phyloP scores from a whole-genome alignment of 371 early-diverging fungal species.

The Rhizopus stolonifer region DNA sequence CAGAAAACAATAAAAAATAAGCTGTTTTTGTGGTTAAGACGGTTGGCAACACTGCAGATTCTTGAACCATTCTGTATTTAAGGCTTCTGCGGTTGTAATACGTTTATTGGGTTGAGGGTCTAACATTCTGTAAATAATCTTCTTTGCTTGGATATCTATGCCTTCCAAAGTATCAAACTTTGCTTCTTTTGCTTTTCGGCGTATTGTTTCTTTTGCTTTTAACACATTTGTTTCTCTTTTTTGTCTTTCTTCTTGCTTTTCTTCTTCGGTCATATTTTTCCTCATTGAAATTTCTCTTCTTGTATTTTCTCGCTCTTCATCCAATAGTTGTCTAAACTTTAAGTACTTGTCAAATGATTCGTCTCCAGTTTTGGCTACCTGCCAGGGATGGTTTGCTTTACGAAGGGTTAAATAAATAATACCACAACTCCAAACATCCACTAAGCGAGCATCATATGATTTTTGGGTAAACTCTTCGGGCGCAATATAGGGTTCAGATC shows the following conservation, averaged over 20 bases:
- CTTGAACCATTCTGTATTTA: constrained; percentile 59
- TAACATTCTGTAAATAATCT: constrained; percentile 57
- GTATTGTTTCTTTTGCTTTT: constrained; percentile 39
- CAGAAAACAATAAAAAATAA: too few relatives aligned
- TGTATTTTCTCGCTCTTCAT: constrained; percentile 39
- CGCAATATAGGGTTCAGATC: constrained; percentile 58
- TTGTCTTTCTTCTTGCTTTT: constrained; percentile 14
- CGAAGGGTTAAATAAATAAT: constrained; percentile 48
- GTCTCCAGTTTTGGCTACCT: constrained; percentile 38
- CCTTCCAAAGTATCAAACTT: constrained; percentile 46
- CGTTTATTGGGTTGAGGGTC: constrained; percentile 63
- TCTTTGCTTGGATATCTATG: constrained; percentile 44
- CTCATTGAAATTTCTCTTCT: constrained; percentile 12
- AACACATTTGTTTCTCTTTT: constrained; percentile 22
- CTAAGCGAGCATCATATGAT: constrained; percentile 44
- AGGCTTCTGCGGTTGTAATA: constrained; percentile 45
- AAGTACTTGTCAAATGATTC: constrained; percentile 37
- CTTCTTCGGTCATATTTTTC: constrained; percentile 17
- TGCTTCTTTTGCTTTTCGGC: constrained; percentile 33
- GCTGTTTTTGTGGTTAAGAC: too few relatives aligned
- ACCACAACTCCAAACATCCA: constrained; percentile 56
- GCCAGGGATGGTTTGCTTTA: constrained; percentile 45
- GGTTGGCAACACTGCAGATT: constrained; percentile 33
- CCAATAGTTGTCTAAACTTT: constrained; percentile 36
- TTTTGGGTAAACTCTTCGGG: constrained; percentile 46